Base-by-base conservation (phyloP, 169 alveolate species). In the Perkinsus olseni region DNA sequence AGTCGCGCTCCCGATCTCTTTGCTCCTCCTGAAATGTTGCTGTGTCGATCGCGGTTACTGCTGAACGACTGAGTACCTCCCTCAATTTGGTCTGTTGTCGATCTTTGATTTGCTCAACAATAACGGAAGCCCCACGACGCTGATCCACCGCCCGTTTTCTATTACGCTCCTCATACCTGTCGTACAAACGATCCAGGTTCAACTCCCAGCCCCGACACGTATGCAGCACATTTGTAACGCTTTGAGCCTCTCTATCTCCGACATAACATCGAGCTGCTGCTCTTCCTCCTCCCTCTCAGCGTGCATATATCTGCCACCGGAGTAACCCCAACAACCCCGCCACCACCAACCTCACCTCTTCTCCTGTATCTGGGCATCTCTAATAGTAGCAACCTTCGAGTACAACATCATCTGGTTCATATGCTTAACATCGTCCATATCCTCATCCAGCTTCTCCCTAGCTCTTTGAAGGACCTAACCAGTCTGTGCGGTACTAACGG, bases 201-300 rank as follows among this genome's bases (percentile, higher is more conserved):
- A 11, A 40, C 3, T 11, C 50, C 50, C 50, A 11, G 21, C 3
- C 50, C 50, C 50, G 50, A 40, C 50, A 40, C 50, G 21, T 6
- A n/a, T n/a, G 50, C 11, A 40, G 3, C 50, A 40, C 74, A 94
- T 93, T 92, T 97, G 96, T 91, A 97, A 91, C 48, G 95, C 96
- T 94, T 97, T 97, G 50, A 97, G 95, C 62, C 98, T 95, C 95
- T 97, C 98, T 51, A 97, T 95, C 95, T 97, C 98, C 97, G 96
- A 96, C 97, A 96, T 96, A 24, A 95, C 92, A 74, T 96, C 98
- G 74, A 96, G 94, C 91, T 96, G 95, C 38, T 95, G 95, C 93
- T 97, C 97, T 93, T 96, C 96, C 51, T 94, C 94, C 74, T 94
- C 93, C 95, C 95, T 92, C 93, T 96, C 97, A 74, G 93, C 94